A percentile compares a stretch with the other conserved stretches of the same genome.
Evolutionary conservation across 108 stramenopile species (phyloP).

Genomic region (Stephanodiscus minutulus): DNA sequence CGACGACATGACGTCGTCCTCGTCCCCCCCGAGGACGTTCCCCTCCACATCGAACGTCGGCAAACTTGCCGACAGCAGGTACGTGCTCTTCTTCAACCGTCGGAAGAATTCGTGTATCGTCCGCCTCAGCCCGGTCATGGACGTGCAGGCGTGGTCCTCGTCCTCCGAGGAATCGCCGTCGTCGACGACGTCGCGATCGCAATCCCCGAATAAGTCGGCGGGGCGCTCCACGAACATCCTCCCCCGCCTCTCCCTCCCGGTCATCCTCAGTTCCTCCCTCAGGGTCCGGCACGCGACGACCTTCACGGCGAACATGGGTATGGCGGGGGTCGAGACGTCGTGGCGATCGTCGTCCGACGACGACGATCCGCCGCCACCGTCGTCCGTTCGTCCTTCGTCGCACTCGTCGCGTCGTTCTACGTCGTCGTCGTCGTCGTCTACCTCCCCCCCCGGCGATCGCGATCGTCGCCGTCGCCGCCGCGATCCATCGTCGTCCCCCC

Average conservation of each 20-base stretch:
- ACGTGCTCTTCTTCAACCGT: conserved; percentile 68
- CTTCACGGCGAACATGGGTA: conserved; percentile 66
- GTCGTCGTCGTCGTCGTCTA: not conserved
- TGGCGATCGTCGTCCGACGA: too few species aligned
- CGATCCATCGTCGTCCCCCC: not conserved
- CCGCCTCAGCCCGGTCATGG: conserved; percentile 60
- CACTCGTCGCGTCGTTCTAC: not conserved
- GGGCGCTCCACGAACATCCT: conserved; percentile 77
- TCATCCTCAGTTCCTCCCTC: conserved; percentile 69
- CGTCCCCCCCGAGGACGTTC: conserved; percentile 27
- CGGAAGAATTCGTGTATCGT: conserved; percentile 83
- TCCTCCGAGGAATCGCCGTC: not conserved
- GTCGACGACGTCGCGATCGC: not conserved
- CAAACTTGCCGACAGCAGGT: conserved; percentile 65
- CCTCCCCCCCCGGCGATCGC: not conserved
- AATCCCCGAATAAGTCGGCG: not conserved
- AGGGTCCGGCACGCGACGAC: conserved; percentile 69
- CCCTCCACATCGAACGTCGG: conserved; percentile 65
- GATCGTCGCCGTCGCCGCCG: too few species aligned
- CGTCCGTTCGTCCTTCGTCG: too few species aligned
- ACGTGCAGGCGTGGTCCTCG: conserved; percentile 47
- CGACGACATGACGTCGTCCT: not conserved
- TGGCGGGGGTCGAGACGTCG: not conserved
- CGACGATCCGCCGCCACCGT: too few species aligned
- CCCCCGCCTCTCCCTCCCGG: conserved; percentile 85